Conservation (phyloP, 371 early-diverging fungal genomes). For the Mortierella sp. region DNA sequence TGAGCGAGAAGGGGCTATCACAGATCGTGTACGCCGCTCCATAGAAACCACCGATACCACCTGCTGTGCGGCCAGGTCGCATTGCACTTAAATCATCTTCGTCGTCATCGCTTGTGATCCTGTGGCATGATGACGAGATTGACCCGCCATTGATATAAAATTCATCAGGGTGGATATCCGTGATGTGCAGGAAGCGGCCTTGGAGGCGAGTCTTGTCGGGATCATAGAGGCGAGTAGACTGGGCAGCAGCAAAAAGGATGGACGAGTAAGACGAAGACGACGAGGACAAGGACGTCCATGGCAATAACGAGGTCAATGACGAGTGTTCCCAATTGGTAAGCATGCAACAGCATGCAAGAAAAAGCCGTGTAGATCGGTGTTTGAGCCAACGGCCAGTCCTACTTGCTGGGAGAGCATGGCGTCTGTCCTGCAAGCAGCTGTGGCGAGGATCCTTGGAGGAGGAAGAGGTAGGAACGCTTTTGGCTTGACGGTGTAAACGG, state of each 20-base stretch:
- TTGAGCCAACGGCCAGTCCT: neutral
- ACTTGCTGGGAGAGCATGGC: neutral
- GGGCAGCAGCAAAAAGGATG: slow-evolving; percentile 1
- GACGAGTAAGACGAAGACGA: neutral
- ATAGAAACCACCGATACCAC: slow-evolving; percentile 54
- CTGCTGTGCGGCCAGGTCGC: slow-evolving; percentile 43
- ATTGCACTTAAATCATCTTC: slow-evolving; percentile 20
- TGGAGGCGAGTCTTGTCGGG: slow-evolving; percentile 35
- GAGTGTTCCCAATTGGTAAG: too few species aligned
- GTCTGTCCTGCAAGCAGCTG: too few species aligned
- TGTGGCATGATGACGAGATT: slow-evolving; percentile 68
- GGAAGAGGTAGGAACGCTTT: too few species aligned
- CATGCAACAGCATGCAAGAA: slow-evolving; percentile 12
- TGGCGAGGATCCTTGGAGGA: too few species aligned
- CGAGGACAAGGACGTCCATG: too few species aligned
- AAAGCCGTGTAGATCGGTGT: slow-evolving; percentile 7
- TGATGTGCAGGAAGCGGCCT: slow-evolving; percentile 78
- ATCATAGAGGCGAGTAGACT: slow-evolving; percentile 13
- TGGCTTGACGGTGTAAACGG: too few species aligned
- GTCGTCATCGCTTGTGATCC: slow-evolving; percentile 31
- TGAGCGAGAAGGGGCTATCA: slow-evolving; percentile 74
- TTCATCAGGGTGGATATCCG: slow-evolving; percentile 76
- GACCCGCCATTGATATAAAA: slow-evolving; percentile 63
- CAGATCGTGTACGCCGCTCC: slow-evolving; percentile 74
- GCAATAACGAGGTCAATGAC: too few species aligned